A percentile compares a stretch with the other conserved stretches of the same genome.
Evolutionary conservation across 2,329 filamentous ascomycete species (phyloP).

Genomic region (Fusarium buharicum): DNA sequence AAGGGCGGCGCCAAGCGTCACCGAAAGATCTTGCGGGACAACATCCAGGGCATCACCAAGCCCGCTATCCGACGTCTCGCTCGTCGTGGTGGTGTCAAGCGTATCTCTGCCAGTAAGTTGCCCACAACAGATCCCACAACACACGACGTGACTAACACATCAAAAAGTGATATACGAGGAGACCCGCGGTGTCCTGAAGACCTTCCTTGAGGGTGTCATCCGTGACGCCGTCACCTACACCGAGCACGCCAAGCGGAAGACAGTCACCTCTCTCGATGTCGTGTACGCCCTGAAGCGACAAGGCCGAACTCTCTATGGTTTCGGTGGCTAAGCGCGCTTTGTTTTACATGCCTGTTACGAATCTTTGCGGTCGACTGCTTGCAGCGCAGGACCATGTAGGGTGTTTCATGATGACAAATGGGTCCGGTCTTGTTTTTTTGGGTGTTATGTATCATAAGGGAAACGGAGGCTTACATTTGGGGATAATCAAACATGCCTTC

Average conservation of each 20-base stretch:
- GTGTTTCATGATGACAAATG: constrained; percentile 57
- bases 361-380: constrained; percentile 42
- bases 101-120: constrained; percentile 91
- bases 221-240: constrained; percentile 82
- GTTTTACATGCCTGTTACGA: constrained; percentile 52
- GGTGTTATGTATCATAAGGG: constrained; percentile 59
- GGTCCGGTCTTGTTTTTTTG: constrained; percentile 56
- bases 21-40: constrained; percentile 99
- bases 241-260: constrained; percentile 85
- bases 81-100: constrained; percentile 99
- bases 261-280: constrained; percentile 76
- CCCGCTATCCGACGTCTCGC: constrained; percentile 98
- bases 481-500: constrained; percentile 49
- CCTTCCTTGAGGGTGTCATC: constrained; percentile 80
- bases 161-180: constrained; percentile 78
- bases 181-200: constrained; percentile 80
- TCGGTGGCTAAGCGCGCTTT: constrained; percentile 75
- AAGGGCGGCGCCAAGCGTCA: constrained; percentile 99
- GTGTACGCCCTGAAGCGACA: constrained; percentile 76
- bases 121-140: constrained; percentile 44
- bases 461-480: constrained; percentile 52
- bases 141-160: constrained; percentile 73
- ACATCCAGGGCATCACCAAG: constrained; percentile 99
- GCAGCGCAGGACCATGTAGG: constrained; percentile 43
- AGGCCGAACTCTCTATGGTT: constrained; percentile 84